phyloP scores from a whole-genome alignment of 106 monocot species.

The Apostasia ramifera region DNA sequence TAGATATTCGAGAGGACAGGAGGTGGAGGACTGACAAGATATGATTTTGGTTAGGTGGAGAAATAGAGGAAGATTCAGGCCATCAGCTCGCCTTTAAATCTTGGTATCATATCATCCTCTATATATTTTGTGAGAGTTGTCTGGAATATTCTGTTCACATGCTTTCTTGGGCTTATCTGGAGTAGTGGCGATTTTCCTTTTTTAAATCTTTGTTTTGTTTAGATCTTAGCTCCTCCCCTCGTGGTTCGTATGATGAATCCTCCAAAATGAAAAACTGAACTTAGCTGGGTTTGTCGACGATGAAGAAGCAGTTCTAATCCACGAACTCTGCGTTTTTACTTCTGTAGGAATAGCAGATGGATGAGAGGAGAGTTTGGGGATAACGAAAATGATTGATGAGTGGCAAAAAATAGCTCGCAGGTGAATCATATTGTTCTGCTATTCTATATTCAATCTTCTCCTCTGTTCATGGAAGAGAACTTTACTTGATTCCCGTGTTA shows the following conservation, averaged over 20 bases:
- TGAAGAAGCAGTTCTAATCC: not conserved
- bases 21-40: not conserved
- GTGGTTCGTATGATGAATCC: not conserved
- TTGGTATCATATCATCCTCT: constrained; percentile 14
- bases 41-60: no score
- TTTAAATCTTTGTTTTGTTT: constrained; percentile 9
- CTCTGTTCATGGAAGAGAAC: no score
- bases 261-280: not conserved
- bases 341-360: constrained; percentile 11
- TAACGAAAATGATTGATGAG: constrained; percentile 15
- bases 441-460: no score
- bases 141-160: constrained; percentile 42
- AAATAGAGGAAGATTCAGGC: no score
- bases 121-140: constrained; percentile 26
- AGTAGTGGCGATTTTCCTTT: constrained; percentile 21
- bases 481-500: no score
- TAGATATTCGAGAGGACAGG: constrained; percentile 7
- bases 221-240: not conserved
- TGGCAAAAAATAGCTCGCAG: constrained; percentile 10
- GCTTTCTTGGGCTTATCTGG: constrained; percentile 31
- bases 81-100: constrained; percentile 1
- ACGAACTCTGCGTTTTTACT: not conserved
- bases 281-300: not conserved
- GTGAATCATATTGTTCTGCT: not conserved
- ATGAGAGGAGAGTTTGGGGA: constrained; percentile 4